Base-by-base conservation (phyloP, 2,329 filamentous ascomycete species). In the Fusarium brachygibbosum region DNA sequence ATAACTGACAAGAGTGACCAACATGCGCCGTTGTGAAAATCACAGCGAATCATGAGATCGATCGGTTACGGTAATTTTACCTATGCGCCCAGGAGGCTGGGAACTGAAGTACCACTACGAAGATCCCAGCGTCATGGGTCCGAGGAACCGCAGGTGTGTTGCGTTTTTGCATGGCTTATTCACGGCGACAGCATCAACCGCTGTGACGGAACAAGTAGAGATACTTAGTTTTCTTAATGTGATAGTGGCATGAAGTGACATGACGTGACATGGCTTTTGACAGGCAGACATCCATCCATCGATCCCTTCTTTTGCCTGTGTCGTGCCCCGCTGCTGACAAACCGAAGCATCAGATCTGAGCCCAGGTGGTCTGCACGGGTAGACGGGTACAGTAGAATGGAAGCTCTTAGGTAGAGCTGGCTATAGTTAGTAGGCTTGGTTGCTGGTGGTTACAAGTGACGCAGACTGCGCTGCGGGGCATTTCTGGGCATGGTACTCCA, bases 281-380 rank as follows among this genome's bases (percentile, higher is more conserved):
- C 23, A 38, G 32, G 34, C 46, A 38, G 32, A 25, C 23, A 37
- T 45, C 42, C 42, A 32, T 50, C 44, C 42, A 42, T 25, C 17
- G 19, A 48, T 50, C 40, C 37, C 51, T 57, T 34, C 14, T 48
- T 14, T 23, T 23, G 29, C 32, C 35, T 61, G 44, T 38, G n/a
- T n/a, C 42, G 25, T 58, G 63, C 56, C 61, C 66, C 66, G 62
- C 66, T 66, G 66, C 66, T 69, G 62, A 69, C 62, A 70, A 69
- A 42, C 40, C 40, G 9, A 67, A 70, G 38, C 41, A 60, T 32
- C n/a, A 25, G 54, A 56, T 35, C 25, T 37, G 23, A 45, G 23
- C 19, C 32, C 19, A 45, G 41, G 40, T 42, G 21, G 38, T 41
- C 29, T 34, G 19, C 10, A 28, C 38, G 51, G 61, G 28, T 34